These are phyloP conservation scores for Hypsizygus marmoreus DNA, from an alignment of 768 basidiomycete species.

Conservation along the genomic window DNA sequence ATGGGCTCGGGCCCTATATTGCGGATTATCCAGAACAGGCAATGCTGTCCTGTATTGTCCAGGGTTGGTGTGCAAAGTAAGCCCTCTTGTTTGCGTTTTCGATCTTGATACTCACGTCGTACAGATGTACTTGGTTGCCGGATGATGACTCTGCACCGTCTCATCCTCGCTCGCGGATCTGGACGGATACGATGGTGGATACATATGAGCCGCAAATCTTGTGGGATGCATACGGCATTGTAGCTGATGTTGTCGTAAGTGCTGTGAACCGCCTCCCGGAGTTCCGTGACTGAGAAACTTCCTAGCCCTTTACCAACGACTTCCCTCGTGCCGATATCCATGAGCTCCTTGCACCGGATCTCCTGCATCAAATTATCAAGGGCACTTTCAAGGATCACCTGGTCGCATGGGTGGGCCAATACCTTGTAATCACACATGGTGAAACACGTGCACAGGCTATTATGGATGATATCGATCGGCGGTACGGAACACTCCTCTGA, in stretches of 20 bases:
- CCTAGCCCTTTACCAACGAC: conserved; percentile 28
- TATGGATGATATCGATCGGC: conserved; percentile 34
- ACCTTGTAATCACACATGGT: conserved; percentile 18
- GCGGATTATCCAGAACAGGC: conserved; percentile 42
- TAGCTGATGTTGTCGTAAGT: conserved; percentile 26
- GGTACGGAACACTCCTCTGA: conserved; percentile 16
- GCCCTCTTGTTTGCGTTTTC: too few relatives aligned
- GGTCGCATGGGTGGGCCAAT: conserved; percentile 22
- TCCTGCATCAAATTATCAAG: conserved; percentile 36
- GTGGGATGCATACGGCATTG: conserved; percentile 29
- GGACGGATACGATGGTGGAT: conserved; percentile 21
- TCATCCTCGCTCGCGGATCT: conserved; percentile 9
- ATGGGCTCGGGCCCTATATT: conserved; percentile 33
- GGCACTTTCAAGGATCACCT: conserved; percentile 27
- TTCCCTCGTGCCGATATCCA: conserved; percentile 33
- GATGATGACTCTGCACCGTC: conserved; percentile 17
- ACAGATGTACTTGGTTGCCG: conserved; percentile 8
- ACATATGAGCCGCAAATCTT: conserved; percentile 18
- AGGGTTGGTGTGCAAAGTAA: conserved; percentile 19
- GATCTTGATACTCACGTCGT: too few relatives aligned
- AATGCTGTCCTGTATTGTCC: conserved; percentile 25
- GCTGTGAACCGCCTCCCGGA: conserved; percentile 2
- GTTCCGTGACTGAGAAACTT: background rate
- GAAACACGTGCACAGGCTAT: conserved; percentile 21
- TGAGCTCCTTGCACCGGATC: conserved; percentile 27